Evolutionary conservation across 352 stramenopile genomes (phyloP), one percentile per base, ranked within the genome.

Genomic region (Globisporangium splendens): DNA sequence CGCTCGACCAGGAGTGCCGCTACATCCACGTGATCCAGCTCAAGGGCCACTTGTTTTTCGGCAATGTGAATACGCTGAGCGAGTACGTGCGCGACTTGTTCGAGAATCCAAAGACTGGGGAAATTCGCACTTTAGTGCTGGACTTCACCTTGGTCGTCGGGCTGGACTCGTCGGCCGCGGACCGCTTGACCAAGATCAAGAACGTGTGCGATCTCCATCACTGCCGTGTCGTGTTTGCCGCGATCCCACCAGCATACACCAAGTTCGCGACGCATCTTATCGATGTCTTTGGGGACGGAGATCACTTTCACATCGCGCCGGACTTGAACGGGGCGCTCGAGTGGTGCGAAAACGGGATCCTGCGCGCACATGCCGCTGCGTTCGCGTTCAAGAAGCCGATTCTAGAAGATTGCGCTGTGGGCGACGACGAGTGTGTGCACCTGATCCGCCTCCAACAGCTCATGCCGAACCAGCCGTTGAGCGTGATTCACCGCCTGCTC

Each of bases 121-220:
- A 46, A 12, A 87, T 91, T 17, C 61, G 62, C 13, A 89, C 67
- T 44, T 66, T 93, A 33, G 91, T 98, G 35, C 73, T 98, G 8
- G 91, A 98, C 61, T 98, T 98, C 61, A 96, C 89, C 1, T 63
- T 98, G 1, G 93, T 98, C 0, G 75, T 97, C 0, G 91, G 91
- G 4, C 79, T 98, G 44, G 93, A 98, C 50, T 92, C 81, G 17
- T 95, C 85, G 13, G 85, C 85, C 11, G 85, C 83, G 0, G 81
- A 92, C 35, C 75, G 80, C 6, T 53, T 95, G 12, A 86, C 82
- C 18, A 91, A 92, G 61, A 85, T 92, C 67, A 90, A 91, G 66
- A 86, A 75, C 49, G 76, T 83, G 15, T 91, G 79, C 54, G 81
- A 88, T 60, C 70, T 74, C 20, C 76, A 92, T 54, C 57, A 66